Evolutionary conservation across 176 grass and related monocot genomes (phyloP).

Genomic region (Areca catechu): DNA sequence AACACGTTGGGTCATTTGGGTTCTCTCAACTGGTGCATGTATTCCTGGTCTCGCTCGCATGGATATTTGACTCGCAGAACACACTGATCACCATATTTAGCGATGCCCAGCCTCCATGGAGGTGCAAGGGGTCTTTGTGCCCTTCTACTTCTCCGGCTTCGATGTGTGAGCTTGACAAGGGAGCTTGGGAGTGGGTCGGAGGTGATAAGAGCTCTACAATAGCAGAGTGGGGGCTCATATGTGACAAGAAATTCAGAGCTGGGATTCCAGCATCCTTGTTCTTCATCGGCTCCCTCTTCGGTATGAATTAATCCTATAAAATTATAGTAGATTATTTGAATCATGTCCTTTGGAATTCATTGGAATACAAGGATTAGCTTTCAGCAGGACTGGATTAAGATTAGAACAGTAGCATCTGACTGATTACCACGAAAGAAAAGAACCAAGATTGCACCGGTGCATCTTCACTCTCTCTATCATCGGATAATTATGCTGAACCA

Average conservation of each 20-base stretch:
- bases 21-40: slow-evolving; percentile 33
- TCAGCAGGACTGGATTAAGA: no score
- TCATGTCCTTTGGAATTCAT: no score
- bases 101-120: slow-evolving; percentile 33
- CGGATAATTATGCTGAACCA: no score
- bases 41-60: slow-evolving; percentile 42
- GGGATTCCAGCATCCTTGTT: slow-evolving; percentile 45
- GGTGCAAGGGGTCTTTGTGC: slow-evolving; percentile 18
- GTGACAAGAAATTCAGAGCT: slow-evolving; percentile 32
- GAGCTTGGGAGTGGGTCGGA: slow-evolving; percentile 41
- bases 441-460: no score
- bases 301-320: slow-evolving; percentile 6
- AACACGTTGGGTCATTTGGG: slow-evolving; percentile 38
- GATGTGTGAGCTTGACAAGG: slow-evolving; percentile 29
- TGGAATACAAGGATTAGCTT: no score
- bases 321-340: no score
- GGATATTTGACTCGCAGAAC: slow-evolving; percentile 39
- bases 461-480: no score
- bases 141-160: neutral
- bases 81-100: slow-evolving; percentile 39
- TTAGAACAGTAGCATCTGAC: no score
- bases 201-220: slow-evolving; percentile 35
- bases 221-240: slow-evolving; percentile 47
- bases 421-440: no score
- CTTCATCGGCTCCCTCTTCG: slow-evolving; percentile 40